phyloP scores from a whole-genome alignment of 306 rosid species.

The Acacia acuminata region DNA sequence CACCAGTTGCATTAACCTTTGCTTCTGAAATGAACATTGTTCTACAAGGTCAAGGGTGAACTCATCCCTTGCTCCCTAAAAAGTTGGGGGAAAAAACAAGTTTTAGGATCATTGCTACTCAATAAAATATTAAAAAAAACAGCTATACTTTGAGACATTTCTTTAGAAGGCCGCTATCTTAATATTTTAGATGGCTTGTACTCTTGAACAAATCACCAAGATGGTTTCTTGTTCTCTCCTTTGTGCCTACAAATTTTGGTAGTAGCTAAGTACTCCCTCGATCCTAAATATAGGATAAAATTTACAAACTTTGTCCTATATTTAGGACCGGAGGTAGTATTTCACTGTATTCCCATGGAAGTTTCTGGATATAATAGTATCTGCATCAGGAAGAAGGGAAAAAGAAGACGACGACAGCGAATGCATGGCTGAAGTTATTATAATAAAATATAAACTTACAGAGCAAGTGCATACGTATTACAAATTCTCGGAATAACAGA shows the following conservation, averaged over 20 bases:
- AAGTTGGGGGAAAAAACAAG: not conserved
- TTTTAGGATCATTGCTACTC: not conserved
- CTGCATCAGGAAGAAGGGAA: not conserved
- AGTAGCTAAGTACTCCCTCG: too few relatives aligned
- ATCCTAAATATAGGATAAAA: too few relatives aligned
- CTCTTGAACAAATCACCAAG: not conserved
- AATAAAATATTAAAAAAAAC: not conserved
- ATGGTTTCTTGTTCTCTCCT: not conserved
- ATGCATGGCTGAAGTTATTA: not conserved
- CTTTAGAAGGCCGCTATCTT: not conserved
- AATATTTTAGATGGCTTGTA: not conserved
- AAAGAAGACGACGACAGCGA: not conserved
- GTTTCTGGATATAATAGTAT: not conserved
- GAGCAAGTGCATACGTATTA: not conserved
- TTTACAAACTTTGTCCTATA: too few relatives aligned
- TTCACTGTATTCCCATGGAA: not conserved
- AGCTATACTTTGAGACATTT: not conserved
- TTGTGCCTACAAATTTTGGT: not conserved
- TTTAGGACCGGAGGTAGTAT: not conserved
- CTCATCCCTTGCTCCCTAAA: conserved; percentile 84
- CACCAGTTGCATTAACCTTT: conserved; percentile 90
- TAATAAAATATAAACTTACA: not conserved
- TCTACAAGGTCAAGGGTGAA: conserved; percentile 98
- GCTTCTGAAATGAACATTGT: conserved; percentile 96
- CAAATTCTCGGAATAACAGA: not conserved